Conservation (phyloP, 345 rosid genomes). For the Linum lewisii region DNA sequence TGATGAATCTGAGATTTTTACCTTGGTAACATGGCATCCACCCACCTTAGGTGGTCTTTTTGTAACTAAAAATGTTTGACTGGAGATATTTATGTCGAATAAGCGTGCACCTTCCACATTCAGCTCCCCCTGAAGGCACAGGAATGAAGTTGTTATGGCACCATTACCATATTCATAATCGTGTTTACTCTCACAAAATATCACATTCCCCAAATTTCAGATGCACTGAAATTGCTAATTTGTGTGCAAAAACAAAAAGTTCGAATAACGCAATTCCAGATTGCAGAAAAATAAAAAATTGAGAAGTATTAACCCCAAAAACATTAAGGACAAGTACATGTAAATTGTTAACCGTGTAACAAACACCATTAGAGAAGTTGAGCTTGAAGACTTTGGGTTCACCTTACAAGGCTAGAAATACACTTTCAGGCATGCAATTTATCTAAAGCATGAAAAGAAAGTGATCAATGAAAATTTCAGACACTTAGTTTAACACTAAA, state of each 20-base stretch:
- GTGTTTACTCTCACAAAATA: background rate
- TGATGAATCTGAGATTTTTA: constrained; percentile 21
- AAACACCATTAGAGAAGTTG: background rate
- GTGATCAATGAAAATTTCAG: background rate
- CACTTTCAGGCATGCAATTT: background rate
- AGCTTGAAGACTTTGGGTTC: too few relatives aligned
- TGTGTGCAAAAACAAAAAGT: too few relatives aligned
- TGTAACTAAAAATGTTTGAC: constrained; percentile 44
- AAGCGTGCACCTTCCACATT: constrained; percentile 64
- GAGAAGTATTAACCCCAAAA: too few relatives aligned
- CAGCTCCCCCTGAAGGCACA: constrained; percentile 33
- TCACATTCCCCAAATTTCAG: background rate
- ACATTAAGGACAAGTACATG: too few relatives aligned
- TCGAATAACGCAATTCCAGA: too few relatives aligned
- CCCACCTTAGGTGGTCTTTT: constrained; percentile 51
- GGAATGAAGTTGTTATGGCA: background rate
- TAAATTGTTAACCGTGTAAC: background rate
- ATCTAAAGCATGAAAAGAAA: background rate
- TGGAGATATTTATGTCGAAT: constrained; percentile 54
- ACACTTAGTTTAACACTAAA: background rate
- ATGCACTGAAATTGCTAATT: background rate
- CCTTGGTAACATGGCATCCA: constrained; percentile 54
- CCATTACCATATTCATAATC: background rate
- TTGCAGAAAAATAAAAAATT: too few relatives aligned
- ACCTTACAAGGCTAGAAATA: background rate